These are phyloP conservation scores for Graphilbum fragrans DNA, from an alignment of 2,329 filamentous ascomycete genomes.

Conservation along the genomic window DNA sequence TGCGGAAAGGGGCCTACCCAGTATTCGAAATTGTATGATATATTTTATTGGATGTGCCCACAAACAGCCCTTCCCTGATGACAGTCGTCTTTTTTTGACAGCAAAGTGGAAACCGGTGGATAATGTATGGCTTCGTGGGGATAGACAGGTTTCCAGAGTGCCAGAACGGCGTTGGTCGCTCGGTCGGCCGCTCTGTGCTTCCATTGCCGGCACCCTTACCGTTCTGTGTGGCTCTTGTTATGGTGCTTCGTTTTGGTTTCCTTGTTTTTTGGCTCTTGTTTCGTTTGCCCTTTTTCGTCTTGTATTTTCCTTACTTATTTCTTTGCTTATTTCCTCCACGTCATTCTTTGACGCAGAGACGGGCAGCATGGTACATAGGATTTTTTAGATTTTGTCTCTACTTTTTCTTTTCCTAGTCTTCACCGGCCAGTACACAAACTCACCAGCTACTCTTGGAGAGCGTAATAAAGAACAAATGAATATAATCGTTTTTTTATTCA, in stretches of 20 bases:
- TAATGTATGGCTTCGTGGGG: constrained; percentile 1
- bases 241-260: background rate
- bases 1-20: background rate
- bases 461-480: background rate
- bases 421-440: background rate
- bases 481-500: background rate
- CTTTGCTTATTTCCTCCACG: background rate
- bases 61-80: background rate
- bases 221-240: background rate
- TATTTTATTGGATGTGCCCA: background rate
- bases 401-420: background rate
- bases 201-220: no score
- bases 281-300: constrained; percentile 3
- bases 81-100: background rate
- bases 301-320: background rate
- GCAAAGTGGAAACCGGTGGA: background rate
- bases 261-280: background rate
- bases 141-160: background rate
- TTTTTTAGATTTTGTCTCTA: constrained; percentile 8
- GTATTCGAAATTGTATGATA: constrained; percentile 3
- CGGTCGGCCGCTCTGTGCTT: no score
- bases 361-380: constrained; percentile 8
- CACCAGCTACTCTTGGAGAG: background rate
- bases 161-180: background rate
- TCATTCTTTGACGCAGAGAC: background rate